phyloP scores from a whole-genome alignment of 306 rosid genomes.

The Cucurbita moschata region DNA sequence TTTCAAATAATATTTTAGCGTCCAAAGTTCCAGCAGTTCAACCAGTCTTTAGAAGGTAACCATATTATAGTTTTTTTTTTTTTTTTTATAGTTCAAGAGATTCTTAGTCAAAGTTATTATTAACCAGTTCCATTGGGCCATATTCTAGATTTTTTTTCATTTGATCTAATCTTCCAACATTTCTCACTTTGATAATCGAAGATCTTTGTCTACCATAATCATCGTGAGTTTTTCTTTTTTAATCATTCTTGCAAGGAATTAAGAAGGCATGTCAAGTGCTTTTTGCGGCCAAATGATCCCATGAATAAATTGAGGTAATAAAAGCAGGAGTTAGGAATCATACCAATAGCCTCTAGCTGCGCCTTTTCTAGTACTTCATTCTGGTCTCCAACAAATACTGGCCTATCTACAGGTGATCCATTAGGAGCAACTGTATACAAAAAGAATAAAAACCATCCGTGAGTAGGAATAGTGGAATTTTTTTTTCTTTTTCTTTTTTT shows the following conservation, averaged over 20 bases:
- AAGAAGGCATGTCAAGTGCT: background rate
- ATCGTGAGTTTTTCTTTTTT: background rate
- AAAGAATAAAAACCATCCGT: background rate
- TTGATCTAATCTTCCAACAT: background rate
- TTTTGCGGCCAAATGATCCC: background rate
- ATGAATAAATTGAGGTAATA: background rate
- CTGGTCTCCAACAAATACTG: constrained; percentile 29
- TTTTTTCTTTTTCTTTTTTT: no score
- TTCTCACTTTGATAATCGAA: background rate
- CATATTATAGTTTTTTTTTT: background rate
- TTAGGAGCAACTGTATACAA: constrained; percentile 20
- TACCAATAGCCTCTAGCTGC: constrained; percentile 63
- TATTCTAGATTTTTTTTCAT: background rate
- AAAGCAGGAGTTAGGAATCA: background rate
- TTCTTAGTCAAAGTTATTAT: background rate
- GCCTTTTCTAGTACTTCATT: constrained; percentile 31
- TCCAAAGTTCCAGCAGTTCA: background rate
- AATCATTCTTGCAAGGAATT: background rate
- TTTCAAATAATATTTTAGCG: background rate
- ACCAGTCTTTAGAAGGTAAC: background rate
- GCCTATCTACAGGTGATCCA: constrained; percentile 26
- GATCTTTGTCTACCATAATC: background rate
- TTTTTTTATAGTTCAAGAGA: background rate
- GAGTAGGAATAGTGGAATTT: background rate
- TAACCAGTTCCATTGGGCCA: background rate